Conservation (phyloP, 2,329 filamentous ascomycete genomes). For the Pseudohalonectria lignicola region DNA sequence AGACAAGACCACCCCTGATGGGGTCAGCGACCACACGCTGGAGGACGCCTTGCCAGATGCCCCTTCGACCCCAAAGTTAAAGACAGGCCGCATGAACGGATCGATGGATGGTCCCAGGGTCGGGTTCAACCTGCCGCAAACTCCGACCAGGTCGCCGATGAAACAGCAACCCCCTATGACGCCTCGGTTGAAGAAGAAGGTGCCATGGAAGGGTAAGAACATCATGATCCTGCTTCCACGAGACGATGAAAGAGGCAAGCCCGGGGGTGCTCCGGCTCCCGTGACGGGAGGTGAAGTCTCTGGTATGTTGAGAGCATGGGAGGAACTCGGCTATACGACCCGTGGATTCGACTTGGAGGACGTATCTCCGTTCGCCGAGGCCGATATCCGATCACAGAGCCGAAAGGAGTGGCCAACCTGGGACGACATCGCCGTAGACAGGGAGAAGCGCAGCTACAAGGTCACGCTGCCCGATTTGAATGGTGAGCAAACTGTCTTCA, state of each 20-base stretch:
- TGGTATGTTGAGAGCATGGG: conserved; percentile 54
- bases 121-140: conserved; percentile 9
- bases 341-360: conserved; percentile 56
- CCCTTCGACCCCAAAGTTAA: neutral
- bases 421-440: conserved; percentile 46
- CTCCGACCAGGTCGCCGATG: conserved; percentile 15
- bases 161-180: conserved; percentile 31
- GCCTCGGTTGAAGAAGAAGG: conserved; percentile 57
- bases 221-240: conserved; percentile 60
- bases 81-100: neutral
- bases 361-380: conserved; percentile 25
- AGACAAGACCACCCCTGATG: neutral
- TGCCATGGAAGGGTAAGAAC: conserved; percentile 65
- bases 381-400: conserved; percentile 46
- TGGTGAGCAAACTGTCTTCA: conserved; percentile 24
- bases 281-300: conserved; percentile 44
- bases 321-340: conserved; percentile 58
- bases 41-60: neutral
- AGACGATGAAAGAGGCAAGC: conserved; percentile 53
- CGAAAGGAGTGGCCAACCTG: conserved; percentile 56
- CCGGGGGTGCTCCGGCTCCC: conserved; percentile 40
- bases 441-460: conserved; percentile 37
- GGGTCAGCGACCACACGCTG: conserved; percentile 1
- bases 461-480: conserved; percentile 63
- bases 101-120: neutral